Conservation (phyloP, 345 rosid genomes). For the Gynandropsis gynandra region DNA sequence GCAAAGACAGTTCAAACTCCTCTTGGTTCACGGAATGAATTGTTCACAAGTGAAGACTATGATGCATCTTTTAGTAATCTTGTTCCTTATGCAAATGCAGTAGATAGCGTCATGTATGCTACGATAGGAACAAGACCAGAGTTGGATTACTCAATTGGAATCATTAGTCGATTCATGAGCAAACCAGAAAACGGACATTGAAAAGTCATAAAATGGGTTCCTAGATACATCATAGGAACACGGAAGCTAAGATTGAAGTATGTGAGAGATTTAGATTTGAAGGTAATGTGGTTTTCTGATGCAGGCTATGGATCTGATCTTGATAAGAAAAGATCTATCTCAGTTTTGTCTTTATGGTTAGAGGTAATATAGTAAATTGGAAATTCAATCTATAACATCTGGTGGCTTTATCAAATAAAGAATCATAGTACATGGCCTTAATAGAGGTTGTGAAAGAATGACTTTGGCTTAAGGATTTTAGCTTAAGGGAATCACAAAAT, state of each 20-base stretch:
- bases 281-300: not conserved
- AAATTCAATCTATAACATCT: not conserved
- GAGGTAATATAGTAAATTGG: not conserved
- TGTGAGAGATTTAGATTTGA: too few species aligned
- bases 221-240: not conserved
- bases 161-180: not conserved
- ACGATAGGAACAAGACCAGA: not conserved
- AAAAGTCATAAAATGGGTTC: not conserved
- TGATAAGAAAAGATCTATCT: not conserved
- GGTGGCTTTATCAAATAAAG: too few species aligned
- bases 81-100: too few species aligned
- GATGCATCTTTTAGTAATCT: too few species aligned
- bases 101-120: too few species aligned
- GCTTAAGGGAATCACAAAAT: not conserved
- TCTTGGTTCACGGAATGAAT: too few species aligned
- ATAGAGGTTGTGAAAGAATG: too few species aligned
- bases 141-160: not conserved
- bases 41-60: too few species aligned
- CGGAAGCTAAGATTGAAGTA: not conserved
- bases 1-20: not conserved
- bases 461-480: too few species aligned
- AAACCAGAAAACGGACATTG: not conserved
- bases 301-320: not conserved
- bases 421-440: not conserved
- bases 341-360: not conserved